Evolutionary conservation across 2,329 filamentous ascomycete species (phyloP).

Genomic region (Colletotrichum filicis): DNA sequence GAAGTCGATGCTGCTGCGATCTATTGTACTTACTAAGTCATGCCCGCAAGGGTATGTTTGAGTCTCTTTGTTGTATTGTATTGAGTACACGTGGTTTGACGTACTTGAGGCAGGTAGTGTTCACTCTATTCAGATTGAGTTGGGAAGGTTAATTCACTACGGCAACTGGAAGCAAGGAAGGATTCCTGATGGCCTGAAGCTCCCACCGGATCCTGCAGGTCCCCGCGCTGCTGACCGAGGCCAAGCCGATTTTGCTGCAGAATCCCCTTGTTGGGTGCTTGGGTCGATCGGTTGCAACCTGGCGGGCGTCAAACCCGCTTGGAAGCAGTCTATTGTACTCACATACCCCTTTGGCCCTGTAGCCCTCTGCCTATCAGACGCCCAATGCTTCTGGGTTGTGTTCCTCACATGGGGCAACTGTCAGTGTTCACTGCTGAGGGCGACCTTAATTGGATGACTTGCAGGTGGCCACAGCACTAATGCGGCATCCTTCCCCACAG

Average conservation of each 20-base stretch:
- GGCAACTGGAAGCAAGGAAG: neutral
- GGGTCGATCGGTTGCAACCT: neutral
- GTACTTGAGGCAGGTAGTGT: neutral
- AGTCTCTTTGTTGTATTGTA: neutral
- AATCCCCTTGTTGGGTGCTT: neutral
- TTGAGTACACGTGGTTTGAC: neutral
- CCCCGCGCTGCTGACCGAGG: neutral
- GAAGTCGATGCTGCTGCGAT: neutral
- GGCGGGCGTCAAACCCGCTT: neutral
- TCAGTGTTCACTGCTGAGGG: constrained; percentile 31
- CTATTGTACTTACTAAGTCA: neutral
- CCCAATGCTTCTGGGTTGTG: neutral
- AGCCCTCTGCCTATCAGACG: neutral
- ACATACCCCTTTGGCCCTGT: too few relatives aligned
- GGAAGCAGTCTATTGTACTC: neutral
- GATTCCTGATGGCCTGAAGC: neutral
- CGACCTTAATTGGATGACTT: constrained; percentile 25
- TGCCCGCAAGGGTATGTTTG: too few relatives aligned
- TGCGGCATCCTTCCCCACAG: constrained; percentile 17
- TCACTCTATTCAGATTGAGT: neutral
- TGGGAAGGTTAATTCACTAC: neutral
- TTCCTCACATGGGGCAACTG: constrained; percentile 1
- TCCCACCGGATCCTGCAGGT: neutral
- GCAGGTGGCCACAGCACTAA: constrained; percentile 27
- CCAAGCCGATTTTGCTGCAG: neutral